Percentiles rank a stretch among this genome's conserved stretches.
phyloP scores from a whole-genome alignment of 176 grass and related monocot species.

The Triticum turgidum region DNA sequence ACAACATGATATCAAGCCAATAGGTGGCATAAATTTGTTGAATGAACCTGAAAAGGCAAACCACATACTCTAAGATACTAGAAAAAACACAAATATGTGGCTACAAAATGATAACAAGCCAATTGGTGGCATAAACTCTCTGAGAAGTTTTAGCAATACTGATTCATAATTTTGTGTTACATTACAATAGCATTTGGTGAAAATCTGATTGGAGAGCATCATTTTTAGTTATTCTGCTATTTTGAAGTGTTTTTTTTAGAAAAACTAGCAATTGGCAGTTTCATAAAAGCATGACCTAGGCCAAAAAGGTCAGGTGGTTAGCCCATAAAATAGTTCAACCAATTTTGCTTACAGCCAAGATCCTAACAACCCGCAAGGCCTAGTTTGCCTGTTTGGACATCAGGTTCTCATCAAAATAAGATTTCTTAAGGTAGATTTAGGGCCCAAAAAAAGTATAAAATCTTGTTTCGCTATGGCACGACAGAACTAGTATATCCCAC shows the following conservation, averaged over 20 bases:
- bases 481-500: background rate
- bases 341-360: background rate
- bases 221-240: background rate
- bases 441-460: background rate
- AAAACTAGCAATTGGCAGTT: background rate
- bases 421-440: background rate
- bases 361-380: background rate
- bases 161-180: background rate
- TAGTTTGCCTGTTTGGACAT: background rate
- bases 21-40: constrained; percentile 18
- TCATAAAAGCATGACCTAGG: background rate
- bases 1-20: constrained; percentile 10
- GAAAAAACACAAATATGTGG: background rate
- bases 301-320: background rate
- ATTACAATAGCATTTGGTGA: background rate
- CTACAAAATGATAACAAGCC: background rate
- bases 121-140: background rate
- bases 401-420: background rate
- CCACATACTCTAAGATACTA: background rate
- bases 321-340: background rate
- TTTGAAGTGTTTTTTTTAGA: background rate
- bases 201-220: background rate
- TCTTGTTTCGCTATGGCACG: background rate
- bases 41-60: background rate
- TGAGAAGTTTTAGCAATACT: background rate